phyloP scores from a whole-genome alignment of 129 eudicot species.

The Daucus carota region DNA sequence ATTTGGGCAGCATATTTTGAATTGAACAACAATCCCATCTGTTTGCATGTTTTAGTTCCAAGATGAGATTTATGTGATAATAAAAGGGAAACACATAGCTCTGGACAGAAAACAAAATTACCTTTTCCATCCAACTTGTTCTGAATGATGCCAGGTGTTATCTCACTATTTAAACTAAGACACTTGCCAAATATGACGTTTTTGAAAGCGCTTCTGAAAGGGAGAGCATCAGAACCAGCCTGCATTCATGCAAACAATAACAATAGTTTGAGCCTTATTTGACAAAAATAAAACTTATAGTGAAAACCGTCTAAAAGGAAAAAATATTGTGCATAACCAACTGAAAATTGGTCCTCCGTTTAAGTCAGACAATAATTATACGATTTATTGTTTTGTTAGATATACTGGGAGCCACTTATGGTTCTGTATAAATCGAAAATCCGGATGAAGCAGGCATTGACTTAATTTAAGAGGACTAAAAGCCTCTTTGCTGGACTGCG shows the following conservation, averaged over 20 bases:
- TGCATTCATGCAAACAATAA: conserved; percentile 24
- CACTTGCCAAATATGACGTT: conserved; percentile 76
- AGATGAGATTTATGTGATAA: conserved; percentile 3
- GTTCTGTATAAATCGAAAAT: background rate
- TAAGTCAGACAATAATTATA: background rate
- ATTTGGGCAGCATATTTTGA: conserved; percentile 84
- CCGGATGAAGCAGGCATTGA: background rate
- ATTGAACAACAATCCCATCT: conserved; percentile 75
- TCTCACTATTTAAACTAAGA: conserved; percentile 41
- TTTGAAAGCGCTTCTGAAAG: conserved; percentile 84
- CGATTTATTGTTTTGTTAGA: background rate
- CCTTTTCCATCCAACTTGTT: conserved; percentile 51
- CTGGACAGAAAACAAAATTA: conserved; percentile 12
- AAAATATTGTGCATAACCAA: background rate
- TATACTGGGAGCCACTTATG: background rate
- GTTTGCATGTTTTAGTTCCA: conserved; percentile 20
- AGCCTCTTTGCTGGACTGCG: background rate
- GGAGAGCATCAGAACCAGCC: conserved; percentile 79
- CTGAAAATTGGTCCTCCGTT: background rate
- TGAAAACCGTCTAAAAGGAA: background rate
- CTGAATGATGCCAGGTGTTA: conserved; percentile 38
- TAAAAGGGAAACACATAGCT: conserved; percentile 10
- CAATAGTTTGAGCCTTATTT: background rate
- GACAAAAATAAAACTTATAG: background rate
- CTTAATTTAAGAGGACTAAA: background rate